These are phyloP conservation scores for Saccharomyces hybrid DNA, from an alignment of 1,139 yeast genomes.

Conservation along the genomic window DNA sequence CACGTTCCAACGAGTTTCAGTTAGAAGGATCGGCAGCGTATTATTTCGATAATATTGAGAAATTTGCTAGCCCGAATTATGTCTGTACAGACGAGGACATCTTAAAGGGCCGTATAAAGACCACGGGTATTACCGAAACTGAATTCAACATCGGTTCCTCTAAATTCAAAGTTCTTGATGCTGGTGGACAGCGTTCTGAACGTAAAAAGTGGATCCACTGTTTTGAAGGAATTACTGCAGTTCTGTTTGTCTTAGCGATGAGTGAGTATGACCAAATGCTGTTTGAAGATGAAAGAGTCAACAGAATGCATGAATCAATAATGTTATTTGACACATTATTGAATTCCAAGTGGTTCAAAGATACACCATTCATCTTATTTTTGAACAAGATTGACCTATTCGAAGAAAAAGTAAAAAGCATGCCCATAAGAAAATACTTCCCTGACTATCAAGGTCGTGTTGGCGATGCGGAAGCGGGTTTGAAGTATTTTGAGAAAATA, in stretches of 20 bases:
- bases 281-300: conserved; percentile 82
- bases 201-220: conserved; percentile 95
- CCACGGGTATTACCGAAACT: conserved; percentile 92
- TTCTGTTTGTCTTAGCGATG: conserved; percentile 84
- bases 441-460: conserved; percentile 63
- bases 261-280: conserved; percentile 88
- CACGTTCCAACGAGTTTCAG: conserved; percentile 68
- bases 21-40: conserved; percentile 73
- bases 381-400: conserved; percentile 82
- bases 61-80: conserved; percentile 58
- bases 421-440: conserved; percentile 61
- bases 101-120: conserved; percentile 81
- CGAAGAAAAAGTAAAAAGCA: conserved; percentile 54
- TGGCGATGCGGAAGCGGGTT: conserved; percentile 56
- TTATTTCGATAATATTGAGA: conserved; percentile 60
- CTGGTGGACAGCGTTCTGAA: conserved; percentile 95
- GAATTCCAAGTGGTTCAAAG: conserved; percentile 75
- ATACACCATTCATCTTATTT: conserved; percentile 84
- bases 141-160: conserved; percentile 60
- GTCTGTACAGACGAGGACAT: conserved; percentile 76
- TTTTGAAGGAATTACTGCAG: conserved; percentile 84
- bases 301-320: conserved; percentile 86
- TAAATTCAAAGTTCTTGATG: conserved; percentile 76
- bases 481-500: conserved; percentile 57
- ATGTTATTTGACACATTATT: conserved; percentile 76